Evolutionary conservation across 139 green algal genomes (phyloP).

Genomic region (Chlamydomonas sphaeroides): DNA sequence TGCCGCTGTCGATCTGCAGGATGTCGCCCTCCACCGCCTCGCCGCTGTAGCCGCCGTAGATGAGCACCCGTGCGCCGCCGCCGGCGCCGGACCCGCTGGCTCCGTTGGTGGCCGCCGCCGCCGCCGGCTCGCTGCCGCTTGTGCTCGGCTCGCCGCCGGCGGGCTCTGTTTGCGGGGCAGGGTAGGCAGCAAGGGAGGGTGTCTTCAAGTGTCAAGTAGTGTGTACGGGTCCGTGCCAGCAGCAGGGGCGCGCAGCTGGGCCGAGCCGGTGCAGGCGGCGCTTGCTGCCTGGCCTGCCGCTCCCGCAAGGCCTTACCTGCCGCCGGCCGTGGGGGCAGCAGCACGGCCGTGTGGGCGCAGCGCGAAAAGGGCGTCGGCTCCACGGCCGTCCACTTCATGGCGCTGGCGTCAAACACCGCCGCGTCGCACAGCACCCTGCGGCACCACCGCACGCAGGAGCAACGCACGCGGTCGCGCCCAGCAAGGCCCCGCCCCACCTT

Average conservation of each 20-base stretch:
- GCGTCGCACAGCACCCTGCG: slow-evolving; percentile 61
- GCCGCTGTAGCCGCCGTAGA: slow-evolving; percentile 49
- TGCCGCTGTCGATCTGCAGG: slow-evolving; percentile 51
- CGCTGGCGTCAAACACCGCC: slow-evolving; percentile 56
- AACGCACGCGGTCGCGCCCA: no score
- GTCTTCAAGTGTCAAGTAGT: no score
- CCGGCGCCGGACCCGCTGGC: not conserved
- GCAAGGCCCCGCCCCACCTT: no score
- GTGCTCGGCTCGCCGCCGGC: no score
- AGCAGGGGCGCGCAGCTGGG: no score
- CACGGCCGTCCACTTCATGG: slow-evolving; percentile 52
- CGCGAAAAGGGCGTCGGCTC: slow-evolving; percentile 61
- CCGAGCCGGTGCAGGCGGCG: no score
- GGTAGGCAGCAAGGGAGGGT: no score
- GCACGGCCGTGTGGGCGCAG: slow-evolving; percentile 59
- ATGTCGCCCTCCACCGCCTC: slow-evolving; percentile 64
- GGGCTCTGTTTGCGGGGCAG: no score
- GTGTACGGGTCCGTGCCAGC: no score
- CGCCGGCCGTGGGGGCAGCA: not conserved
- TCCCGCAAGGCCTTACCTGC: no score
- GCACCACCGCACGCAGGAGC: no score
- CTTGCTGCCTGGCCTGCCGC: not conserved
- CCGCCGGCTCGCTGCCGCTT: no score
- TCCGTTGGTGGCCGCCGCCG: not conserved
- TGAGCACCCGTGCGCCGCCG: not conserved